Conservation (phyloP, 2,329 filamentous ascomycete genomes). For the Xylaria arbuscula region DNA sequence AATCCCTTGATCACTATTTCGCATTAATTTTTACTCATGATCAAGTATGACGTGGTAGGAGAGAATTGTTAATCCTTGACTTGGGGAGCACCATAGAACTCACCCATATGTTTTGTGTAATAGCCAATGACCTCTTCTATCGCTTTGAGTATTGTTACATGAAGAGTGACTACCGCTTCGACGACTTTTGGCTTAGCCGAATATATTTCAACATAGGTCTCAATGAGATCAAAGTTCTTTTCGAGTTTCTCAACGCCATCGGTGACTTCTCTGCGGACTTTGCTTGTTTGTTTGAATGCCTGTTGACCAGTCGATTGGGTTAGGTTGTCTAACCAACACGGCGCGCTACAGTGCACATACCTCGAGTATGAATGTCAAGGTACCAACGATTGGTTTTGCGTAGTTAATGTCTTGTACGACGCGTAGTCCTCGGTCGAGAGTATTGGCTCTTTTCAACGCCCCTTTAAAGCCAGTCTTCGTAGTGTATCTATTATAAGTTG, state of each 20-base stretch:
- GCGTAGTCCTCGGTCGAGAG: neutral
- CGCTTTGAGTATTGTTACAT: constrained; percentile 23
- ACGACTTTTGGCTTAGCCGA: constrained; percentile 18
- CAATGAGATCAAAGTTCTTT: constrained; percentile 24
- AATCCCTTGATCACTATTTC: constrained; percentile 13
- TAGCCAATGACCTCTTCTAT: constrained; percentile 31
- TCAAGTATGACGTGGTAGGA: too few relatives aligned
- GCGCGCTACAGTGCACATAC: neutral
- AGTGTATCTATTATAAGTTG: constrained; percentile 17
- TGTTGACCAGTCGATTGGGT: neutral
- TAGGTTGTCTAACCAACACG: neutral
- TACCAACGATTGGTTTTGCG: constrained; percentile 23
- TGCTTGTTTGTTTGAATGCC: constrained; percentile 31
- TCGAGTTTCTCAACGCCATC: constrained; percentile 21
- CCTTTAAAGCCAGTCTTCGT: constrained; percentile 5
- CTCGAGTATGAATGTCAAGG: constrained; percentile 16
- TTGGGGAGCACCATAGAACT: neutral
- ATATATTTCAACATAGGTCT: constrained; percentile 25
- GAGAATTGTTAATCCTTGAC: too few relatives aligned
- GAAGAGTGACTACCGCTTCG: constrained; percentile 14
- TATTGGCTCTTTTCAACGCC: constrained; percentile 6
- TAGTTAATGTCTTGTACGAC: constrained; percentile 25
- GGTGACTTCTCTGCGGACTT: constrained; percentile 20
- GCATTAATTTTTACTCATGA: too few relatives aligned
- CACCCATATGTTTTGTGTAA: constrained; percentile 27